Base-by-base conservation (phyloP, 306 rosid genomes). In the Trifolium repens region DNA sequence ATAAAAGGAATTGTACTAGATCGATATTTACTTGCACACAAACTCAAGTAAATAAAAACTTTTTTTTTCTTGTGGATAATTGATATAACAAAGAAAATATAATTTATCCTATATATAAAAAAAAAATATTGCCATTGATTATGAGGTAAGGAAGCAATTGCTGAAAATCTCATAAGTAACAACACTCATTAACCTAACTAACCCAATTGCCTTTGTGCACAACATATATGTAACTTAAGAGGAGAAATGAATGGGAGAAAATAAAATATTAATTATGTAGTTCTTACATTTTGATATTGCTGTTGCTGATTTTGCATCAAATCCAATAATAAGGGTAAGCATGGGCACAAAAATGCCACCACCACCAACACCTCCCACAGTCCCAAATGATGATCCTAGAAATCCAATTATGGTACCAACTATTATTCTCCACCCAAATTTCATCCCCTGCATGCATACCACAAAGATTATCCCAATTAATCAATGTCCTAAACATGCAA, bases 301-400 rank as follows among this genome's bases (percentile, higher is more conserved):
- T 46, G 97, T 90, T 3, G 97, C 76, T 7, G 97, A 88, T 77
- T 83, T 92, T 16, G 93, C 84, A 80, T 80, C 83, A 11, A 80
- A 80, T 35, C 83, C 83, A 44, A 80, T 52, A 73, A 80, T 47
- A 2, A 80, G 78, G 73, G 81, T 88, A 76, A 90, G 96, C 97
- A 92, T 92, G 4, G 97, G 97, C 59, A 92, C 97, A 70, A 89
- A 92, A 64, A 92, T 92, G 34, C 97, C 97, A 50, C 97, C 97
- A 5, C 97, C 96, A 44, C 97, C 97, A 60, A 92, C 96, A 30
- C 97, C 97, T 52, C 96, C 97, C 13, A 92, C 93, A 50, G 96
- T 92, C 49, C 97, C 96, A 57, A 88, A 92, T n/a, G 97, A 85
- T 9, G 91, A 91, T 67, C 97, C 97, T 64, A 80, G 76, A 72